Base-by-base conservation (phyloP, 2,329 filamentous ascomycete species). In the Alternaria gaisen region DNA sequence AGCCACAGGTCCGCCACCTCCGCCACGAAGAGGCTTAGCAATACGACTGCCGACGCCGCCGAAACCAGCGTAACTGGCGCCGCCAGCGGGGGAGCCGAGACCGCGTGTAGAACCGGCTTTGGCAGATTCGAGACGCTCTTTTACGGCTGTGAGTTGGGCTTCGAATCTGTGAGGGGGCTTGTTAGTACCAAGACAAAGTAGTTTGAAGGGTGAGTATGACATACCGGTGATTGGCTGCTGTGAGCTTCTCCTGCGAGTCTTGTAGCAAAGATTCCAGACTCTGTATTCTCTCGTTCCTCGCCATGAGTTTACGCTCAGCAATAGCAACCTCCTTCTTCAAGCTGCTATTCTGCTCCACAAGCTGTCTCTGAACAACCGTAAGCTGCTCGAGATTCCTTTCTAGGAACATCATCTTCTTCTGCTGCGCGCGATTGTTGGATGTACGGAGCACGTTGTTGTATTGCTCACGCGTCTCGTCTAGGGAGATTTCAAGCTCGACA, bases 381-480 rank as follows among this genome's bases (percentile, higher is more conserved):
- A 99, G 86, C 81, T 99, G 95, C 82, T 99, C 95, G 41, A 99
- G 88, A 78, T 99, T 99, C 76, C 95, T 91, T 84, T 99, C 95
- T 52, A 99, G 83, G 86, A 99, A 99, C 16, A 95, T 96, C 92
- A 99, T 98, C 87, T 99, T 99, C 91, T 99, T 99, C 82, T 99
- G 95, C 83, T 99, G 95, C 24, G 95, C 94, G 61, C 95, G 91
- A 84, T 97, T 98, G 85, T 99, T 99, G 69, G 93, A 97, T 51
- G 93, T 95, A 58, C 94, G 90, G 60, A 99, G 87, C 62, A 99
- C 95, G 73, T 97, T 97, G 85, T 99, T 98, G 83, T 99, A 99
- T 82, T 99, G 95, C 83, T 99, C 95, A 57, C 95, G 89, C 1
- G 95, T 97, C 84, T 97, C 94, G 76, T 99, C 95, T 52, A 99